These are phyloP conservation scores for Mycosphaerelloides madeirae DNA, from an alignment of 2,329 filamentous ascomycete species.

Conservation along the genomic window DNA sequence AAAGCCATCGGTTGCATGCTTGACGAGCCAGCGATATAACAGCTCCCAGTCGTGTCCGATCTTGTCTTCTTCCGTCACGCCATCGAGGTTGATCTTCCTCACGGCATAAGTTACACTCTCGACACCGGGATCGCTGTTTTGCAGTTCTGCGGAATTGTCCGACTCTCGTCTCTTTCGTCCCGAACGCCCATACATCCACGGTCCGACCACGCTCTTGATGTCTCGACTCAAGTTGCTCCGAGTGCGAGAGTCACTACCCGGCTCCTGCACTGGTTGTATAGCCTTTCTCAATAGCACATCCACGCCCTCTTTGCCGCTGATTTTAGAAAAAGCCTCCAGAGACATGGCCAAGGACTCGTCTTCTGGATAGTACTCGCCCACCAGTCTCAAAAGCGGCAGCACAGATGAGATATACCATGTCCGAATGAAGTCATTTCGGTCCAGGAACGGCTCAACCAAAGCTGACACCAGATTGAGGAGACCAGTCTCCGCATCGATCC, in stretches of 20 bases:
- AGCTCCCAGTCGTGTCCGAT: slow-evolving; percentile 63
- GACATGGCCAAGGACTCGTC: slow-evolving; percentile 52
- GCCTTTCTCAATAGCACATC: slow-evolving; percentile 58
- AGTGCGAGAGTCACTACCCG: slow-evolving; percentile 39
- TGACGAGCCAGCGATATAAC: slow-evolving; percentile 62
- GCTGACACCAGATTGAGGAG: slow-evolving; percentile 62
- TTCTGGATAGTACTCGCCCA: slow-evolving; percentile 64
- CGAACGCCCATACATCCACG: slow-evolving; percentile 65
- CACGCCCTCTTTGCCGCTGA: slow-evolving; percentile 57
- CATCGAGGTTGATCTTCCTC: slow-evolving; percentile 25
- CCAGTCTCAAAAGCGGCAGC: slow-evolving; percentile 63
- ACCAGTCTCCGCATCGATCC: slow-evolving; percentile 68
- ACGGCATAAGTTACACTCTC: slow-evolving; percentile 10
- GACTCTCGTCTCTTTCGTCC: slow-evolving; percentile 50
- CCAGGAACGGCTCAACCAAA: slow-evolving; percentile 65
- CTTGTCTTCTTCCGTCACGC: slow-evolving; percentile 26
- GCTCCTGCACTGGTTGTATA: no score
- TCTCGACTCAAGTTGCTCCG: slow-evolving; percentile 53
- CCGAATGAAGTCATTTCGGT: slow-evolving; percentile 56
- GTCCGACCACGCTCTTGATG: slow-evolving; percentile 62
- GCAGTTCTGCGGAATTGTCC: slow-evolving; percentile 6
- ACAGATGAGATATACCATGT: slow-evolving; percentile 66
- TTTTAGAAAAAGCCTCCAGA: slow-evolving; percentile 59
- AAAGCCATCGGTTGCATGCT: slow-evolving; percentile 58
- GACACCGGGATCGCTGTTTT: slow-evolving; percentile 1